Evolutionary conservation across 352 stramenopile genomes (phyloP), one percentile per base, ranked within the genome.

Genomic region (Globisporangium mamillatum): DNA sequence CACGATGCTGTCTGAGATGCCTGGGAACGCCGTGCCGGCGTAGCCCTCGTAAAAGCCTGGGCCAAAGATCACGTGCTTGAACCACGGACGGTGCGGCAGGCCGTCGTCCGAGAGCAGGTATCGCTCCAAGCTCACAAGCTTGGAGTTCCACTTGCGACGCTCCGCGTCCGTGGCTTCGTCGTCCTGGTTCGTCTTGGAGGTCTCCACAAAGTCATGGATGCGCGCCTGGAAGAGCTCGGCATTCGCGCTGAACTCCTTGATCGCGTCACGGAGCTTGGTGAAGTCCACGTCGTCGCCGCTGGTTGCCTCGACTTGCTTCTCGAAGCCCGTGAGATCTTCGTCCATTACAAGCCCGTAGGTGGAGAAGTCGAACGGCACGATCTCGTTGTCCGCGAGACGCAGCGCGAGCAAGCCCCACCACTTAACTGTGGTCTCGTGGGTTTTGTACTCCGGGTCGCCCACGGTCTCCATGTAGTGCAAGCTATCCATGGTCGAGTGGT

Each of bases 401-500:
- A 94, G 70, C 1, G 76, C 78, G 10, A 94, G 66, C 14, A 92
- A 62, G 0, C 82, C 83, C 79, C 87, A 92, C 70, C 90, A 87
- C 48, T 78, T 75, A 7, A 80, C 67, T 38, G 78, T 78, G n/a
- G 78, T 79, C 1, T 66, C 69, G 55, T 94, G 82, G 1, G 83
- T 83, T 7, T 64, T 68, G 58, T 87, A 94, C n/a, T 73, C 64
- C 44, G 86, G 84, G 57, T 95, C 83, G 18, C 36, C 84, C 58
- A 74, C 79, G 50, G n/a, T 79, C 67, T 89, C 85, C 60, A 79
- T 79, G 66, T 88, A 97, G 55, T 46, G 70, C 61, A 95, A 81
- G 36, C 79, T 93, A 67, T 97, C 89, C 79, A 96, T 97, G 25
- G 82, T 79, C 62, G 77, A 92, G 70, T 97, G 91, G 68, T 97